Evolutionary conservation across 2,329 filamentous ascomycete genomes (phyloP).

Genomic region (Fusarium scirpi): DNA sequence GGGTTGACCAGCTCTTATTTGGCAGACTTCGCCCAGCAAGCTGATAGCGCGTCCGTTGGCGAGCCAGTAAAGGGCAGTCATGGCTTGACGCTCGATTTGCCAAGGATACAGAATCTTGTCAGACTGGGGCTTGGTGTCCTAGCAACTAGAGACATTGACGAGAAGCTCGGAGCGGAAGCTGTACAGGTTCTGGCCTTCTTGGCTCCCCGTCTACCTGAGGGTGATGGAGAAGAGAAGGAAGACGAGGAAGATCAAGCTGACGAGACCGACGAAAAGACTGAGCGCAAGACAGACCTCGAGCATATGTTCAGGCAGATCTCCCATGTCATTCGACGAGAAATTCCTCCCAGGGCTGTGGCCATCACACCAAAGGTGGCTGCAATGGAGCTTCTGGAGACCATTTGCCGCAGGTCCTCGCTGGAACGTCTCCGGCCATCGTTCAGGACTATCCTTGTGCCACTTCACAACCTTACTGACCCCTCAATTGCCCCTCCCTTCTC

Average conservation of each 20-base stretch:
- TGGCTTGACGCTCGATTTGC: slow-evolving; percentile 74
- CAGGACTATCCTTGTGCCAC: slow-evolving; percentile 67
- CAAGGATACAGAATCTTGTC: slow-evolving; percentile 72
- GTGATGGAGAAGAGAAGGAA: slow-evolving; percentile 54
- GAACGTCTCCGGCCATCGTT: slow-evolving; percentile 72
- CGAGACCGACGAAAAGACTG: slow-evolving; percentile 57
- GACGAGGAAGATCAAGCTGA: slow-evolving; percentile 59
- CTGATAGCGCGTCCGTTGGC: slow-evolving; percentile 58
- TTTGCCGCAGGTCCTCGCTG: slow-evolving; percentile 71
- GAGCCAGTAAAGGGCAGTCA: slow-evolving; percentile 76
- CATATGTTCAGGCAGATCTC: slow-evolving; percentile 85
- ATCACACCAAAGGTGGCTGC: slow-evolving; percentile 81
- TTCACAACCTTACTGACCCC: slow-evolving; percentile 87
- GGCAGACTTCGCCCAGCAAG: slow-evolving; percentile 77
- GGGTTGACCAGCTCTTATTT: slow-evolving; percentile 82
- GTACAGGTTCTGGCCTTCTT: slow-evolving; percentile 88
- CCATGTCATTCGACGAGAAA: slow-evolving; percentile 81
- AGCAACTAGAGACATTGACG: slow-evolving; percentile 72
- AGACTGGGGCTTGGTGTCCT: slow-evolving; percentile 65
- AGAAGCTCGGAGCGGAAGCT: slow-evolving; percentile 81
- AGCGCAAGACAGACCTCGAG: slow-evolving; percentile 63
- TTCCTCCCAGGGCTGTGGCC: slow-evolving; percentile 70
- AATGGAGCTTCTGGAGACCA: slow-evolving; percentile 78
- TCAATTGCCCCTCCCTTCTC: slow-evolving; percentile 78
- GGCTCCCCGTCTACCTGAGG: slow-evolving; percentile 66